Evolutionary conservation across 345 rosid genomes (phyloP).

Genomic region (Zanthoxylum bungeanum): DNA sequence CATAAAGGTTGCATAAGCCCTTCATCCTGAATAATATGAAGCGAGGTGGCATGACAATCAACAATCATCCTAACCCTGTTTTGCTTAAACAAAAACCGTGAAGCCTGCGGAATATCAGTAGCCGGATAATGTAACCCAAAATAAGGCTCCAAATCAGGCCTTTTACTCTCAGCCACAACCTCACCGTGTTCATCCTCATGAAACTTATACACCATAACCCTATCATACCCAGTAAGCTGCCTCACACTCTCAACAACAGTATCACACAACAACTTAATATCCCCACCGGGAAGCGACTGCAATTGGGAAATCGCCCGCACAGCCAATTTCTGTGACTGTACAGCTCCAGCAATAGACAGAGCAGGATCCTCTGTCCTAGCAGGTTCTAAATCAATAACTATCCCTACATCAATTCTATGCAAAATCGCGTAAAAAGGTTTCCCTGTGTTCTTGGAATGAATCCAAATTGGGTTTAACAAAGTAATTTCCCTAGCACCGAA

Average conservation of each 20-base stretch:
- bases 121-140: slow-evolving; percentile 95
- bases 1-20: slow-evolving; percentile 83
- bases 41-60: slow-evolving; percentile 71
- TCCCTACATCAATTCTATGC: slow-evolving; percentile 92
- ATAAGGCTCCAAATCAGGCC: slow-evolving; percentile 84
- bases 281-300: slow-evolving; percentile 95
- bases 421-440: slow-evolving; percentile 87
- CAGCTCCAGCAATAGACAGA: slow-evolving; percentile 93
- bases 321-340: slow-evolving; percentile 92
- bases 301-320: slow-evolving; percentile 87
- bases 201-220: slow-evolving; percentile 97
- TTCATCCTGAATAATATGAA: slow-evolving; percentile 66
- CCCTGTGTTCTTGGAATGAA: slow-evolving; percentile 79
- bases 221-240: slow-evolving; percentile 87
- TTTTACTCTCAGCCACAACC: slow-evolving; percentile 87
- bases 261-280: slow-evolving; percentile 79
- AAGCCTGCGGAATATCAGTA: slow-evolving; percentile 96
- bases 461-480: slow-evolving; percentile 84
- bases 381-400: slow-evolving; percentile 96
- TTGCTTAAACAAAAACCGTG: slow-evolving; percentile 91
- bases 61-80: slow-evolving; percentile 97
- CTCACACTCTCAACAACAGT: slow-evolving; percentile 87
- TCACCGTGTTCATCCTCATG: slow-evolving; percentile 99
- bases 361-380: slow-evolving; percentile 95
- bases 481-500: slow-evolving; percentile 89